Evolutionary conservation across 176 grass and related monocot species (phyloP), one percentile per base, ranked within the genome.

Genomic region (Tillandsia fasciculata): DNA sequence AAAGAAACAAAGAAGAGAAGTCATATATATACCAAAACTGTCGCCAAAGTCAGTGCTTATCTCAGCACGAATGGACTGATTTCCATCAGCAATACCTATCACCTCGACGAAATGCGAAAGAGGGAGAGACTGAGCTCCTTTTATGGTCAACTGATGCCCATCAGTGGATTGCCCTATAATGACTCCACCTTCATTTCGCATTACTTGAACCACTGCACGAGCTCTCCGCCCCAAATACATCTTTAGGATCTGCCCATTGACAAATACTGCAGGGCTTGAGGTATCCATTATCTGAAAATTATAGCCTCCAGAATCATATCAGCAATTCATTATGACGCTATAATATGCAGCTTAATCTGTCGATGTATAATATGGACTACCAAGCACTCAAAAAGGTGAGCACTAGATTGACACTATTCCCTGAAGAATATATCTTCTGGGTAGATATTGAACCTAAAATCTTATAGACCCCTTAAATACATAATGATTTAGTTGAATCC

Each of bases 11-110:
- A 67, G 10, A 50, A 29, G n/a, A 51, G 11, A 42, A 42, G 64
- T 11, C 29, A 52, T 9, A 2, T 10, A 70, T 22, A 87, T 74
- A 97, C 94, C 94, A 70, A 87, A 97, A 77, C 69, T 75, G 54
- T 77, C 28, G 64, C 89, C 94, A 61, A 97, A 97, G 75, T 97
- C 86, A 22, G 79, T 92, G 72, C 86, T 92, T 73, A 85, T 74
- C 74, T 97, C 89, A 65, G 84, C 89, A 51, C 82, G 70, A 64
- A 97, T 85, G 11, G 84, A 76, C 70, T 90, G 84, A 65, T 67
- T 84, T 68, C 72, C 56, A 23, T 92, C 94, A 87, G 86, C 82
- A 29, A 97, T 87, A 22, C 94, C 89, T 29, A 76, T 78, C 64
- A 97, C 86, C 82, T 97, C 94, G 26, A 90, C 52, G 57, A 79